Evolutionary conservation across 805 yeast genomes (phyloP).

Genomic region (Candida vaughaniae): DNA sequence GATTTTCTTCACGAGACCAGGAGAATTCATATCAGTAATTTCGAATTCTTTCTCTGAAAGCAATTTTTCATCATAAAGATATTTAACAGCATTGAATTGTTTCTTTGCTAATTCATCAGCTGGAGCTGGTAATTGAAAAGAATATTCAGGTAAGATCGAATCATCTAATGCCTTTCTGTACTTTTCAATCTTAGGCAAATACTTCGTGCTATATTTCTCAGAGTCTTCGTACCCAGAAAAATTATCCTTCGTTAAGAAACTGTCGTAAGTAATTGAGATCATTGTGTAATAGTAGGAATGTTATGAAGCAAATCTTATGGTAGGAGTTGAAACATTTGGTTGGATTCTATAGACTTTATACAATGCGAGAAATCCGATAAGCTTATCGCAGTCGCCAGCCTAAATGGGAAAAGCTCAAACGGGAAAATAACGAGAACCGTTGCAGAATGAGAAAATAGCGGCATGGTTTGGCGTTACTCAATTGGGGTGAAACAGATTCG

Average conservation of each 20-base stretch:
- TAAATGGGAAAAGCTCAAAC: too few species aligned
- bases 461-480: too few species aligned
- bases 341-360: too few species aligned
- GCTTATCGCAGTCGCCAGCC: too few species aligned
- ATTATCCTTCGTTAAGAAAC: constrained; percentile 11
- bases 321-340: too few species aligned
- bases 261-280: constrained; percentile 6
- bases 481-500: too few species aligned
- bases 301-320: too few species aligned
- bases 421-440: too few species aligned
- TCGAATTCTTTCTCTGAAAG: constrained; percentile 33
- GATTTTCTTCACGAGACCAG: constrained; percentile 27
- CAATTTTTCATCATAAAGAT: constrained; percentile 32
- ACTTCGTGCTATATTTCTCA: constrained; percentile 37
- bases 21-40: constrained; percentile 36
- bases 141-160: constrained; percentile 29
- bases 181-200: constrained; percentile 43
- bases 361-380: too few species aligned
- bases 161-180: constrained; percentile 27
- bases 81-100: constrained; percentile 38
- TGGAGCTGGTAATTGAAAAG: constrained; percentile 29
- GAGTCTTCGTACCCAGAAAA: constrained; percentile 32
- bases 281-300: too few species aligned
- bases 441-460: too few species aligned
- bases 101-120: constrained; percentile 25